Evolutionary conservation across 345 rosid genomes (phyloP).

Genomic region (Lepidium aucheri): DNA sequence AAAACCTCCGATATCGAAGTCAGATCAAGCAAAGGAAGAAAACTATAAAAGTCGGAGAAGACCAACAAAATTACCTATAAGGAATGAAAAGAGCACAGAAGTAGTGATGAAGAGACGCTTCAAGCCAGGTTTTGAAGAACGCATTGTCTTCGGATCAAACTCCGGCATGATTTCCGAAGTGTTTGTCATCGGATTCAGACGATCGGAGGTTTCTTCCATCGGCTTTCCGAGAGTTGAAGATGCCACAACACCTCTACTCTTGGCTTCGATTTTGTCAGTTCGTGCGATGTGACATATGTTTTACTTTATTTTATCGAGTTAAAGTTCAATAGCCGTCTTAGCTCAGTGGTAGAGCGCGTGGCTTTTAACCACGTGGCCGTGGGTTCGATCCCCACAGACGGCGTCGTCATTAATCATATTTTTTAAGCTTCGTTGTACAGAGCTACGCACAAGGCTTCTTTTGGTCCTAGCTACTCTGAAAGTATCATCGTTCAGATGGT

Average conservation of each 20-base stretch:
- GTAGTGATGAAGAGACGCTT: constrained; percentile 73
- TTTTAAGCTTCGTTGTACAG: too few relatives aligned
- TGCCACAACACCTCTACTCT: constrained; percentile 45
- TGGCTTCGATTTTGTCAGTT: not conserved
- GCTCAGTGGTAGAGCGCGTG: constrained; percentile 46
- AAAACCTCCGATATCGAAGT: constrained; percentile 3
- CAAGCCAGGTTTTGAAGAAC: constrained; percentile 57
- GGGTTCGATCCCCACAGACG: constrained; percentile 33
- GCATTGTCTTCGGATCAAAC: constrained; percentile 46
- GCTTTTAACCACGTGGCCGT: constrained; percentile 31
- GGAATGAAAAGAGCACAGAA: constrained; percentile 64
- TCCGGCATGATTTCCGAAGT: constrained; percentile 16
- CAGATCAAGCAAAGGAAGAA: not conserved
- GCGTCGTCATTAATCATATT: not conserved
- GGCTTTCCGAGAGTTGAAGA: constrained; percentile 6
- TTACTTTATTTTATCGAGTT: too few relatives aligned
- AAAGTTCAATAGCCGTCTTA: constrained; percentile 18
- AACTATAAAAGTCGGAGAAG: not conserved
- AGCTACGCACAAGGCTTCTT: not conserved
- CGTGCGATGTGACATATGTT: not conserved
- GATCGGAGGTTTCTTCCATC: constrained; percentile 45
- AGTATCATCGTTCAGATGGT: not conserved
- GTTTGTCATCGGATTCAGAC: constrained; percentile 8
- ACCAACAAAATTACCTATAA: constrained; percentile 35
- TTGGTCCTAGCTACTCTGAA: not conserved